Evolutionary conservation across 768 basidiomycete species (phyloP).

Genomic region (Lentinula sp.): DNA sequence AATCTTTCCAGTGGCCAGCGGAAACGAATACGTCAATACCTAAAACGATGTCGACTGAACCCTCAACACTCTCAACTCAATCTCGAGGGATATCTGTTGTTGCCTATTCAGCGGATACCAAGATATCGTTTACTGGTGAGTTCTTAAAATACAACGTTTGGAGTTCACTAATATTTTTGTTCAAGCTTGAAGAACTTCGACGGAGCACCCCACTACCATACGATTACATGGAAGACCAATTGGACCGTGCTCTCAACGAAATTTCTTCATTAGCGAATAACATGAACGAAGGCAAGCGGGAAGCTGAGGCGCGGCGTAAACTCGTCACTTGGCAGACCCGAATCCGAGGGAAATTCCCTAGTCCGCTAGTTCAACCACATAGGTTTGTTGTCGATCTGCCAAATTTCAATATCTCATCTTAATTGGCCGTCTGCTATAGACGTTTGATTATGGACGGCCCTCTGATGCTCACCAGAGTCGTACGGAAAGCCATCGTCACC

Average conservation of each 20-base stretch:
- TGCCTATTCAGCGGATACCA: slow-evolving; percentile 95
- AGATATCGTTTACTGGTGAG: slow-evolving; percentile 90
- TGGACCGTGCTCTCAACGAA: slow-evolving; percentile 81
- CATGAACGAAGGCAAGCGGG: slow-evolving; percentile 98
- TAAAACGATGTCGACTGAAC: slow-evolving; percentile 86
- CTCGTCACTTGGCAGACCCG: slow-evolving; percentile 87
- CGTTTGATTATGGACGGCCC: slow-evolving; percentile 92
- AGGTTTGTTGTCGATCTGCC: slow-evolving; percentile 43
- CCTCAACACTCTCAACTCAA: slow-evolving; percentile 92
- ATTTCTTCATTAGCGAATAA: slow-evolving; percentile 86
- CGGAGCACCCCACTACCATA: slow-evolving; percentile 78
- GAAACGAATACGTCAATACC: slow-evolving; percentile 82
- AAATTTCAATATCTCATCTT: not conserved
- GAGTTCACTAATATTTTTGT: slow-evolving; percentile 3
- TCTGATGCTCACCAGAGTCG: slow-evolving; percentile 81
- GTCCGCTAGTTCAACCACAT: slow-evolving; percentile 97
- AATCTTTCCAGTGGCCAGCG: slow-evolving; percentile 73
- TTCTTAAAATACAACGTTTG: slow-evolving; percentile 6
- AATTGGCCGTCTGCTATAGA: slow-evolving; percentile 30
- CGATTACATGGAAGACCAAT: slow-evolving; percentile 72
- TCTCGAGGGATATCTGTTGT: slow-evolving; percentile 86
- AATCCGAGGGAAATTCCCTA: slow-evolving; percentile 89
- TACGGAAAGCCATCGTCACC: slow-evolving; percentile 75
- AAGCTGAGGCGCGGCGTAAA: slow-evolving; percentile 86
- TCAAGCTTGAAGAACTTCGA: slow-evolving; percentile 78